A percentile compares a stretch with the other conserved stretches of the same genome.
Conservation (phyloP, 1,284 basidiomycete genomes). For the Heterobasidion occidentale region DNA sequence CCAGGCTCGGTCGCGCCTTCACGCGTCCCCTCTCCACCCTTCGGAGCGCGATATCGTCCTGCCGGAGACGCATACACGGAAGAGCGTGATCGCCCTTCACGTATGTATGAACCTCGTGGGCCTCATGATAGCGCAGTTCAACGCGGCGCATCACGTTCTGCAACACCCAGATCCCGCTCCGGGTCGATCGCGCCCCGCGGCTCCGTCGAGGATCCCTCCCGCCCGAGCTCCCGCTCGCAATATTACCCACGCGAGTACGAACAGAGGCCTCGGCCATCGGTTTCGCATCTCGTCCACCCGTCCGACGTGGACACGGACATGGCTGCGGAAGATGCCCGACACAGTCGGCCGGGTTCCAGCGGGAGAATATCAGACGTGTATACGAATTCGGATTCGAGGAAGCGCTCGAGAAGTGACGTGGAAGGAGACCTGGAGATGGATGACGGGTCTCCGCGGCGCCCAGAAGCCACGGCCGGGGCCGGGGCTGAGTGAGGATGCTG, state of each 20-base stretch:
- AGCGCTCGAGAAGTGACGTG: constrained; percentile 6
- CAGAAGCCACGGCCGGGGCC: neutral
- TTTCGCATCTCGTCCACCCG: neutral
- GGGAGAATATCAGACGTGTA: constrained; percentile 1
- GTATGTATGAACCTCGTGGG: neutral
- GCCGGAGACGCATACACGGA: neutral
- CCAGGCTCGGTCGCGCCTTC: constrained; percentile 7
- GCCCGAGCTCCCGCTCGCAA: constrained; percentile 38
- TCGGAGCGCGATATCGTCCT: constrained; percentile 6
- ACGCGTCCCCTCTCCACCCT: constrained; percentile 15
- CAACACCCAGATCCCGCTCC: too few relatives aligned
- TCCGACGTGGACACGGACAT: neutral
- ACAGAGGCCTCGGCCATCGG: constrained; percentile 20
- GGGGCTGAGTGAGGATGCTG: too few relatives aligned
- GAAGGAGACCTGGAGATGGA: constrained; percentile 12
- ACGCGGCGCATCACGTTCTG: too few relatives aligned
- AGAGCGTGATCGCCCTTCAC: constrained; percentile 5
- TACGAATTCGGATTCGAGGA: constrained; percentile 3
- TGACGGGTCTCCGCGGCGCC: constrained; percentile 1
- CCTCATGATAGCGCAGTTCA: neutral
- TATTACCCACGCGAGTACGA: constrained; percentile 33
- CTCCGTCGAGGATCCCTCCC: too few relatives aligned
- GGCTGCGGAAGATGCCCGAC: neutral
- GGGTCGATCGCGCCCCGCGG: too few relatives aligned
- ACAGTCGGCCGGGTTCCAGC: neutral